Percentiles rank a stretch among this genome's conserved stretches.
Conservation (phyloP, 495 filamentous ascomycete species). For the Neurospora africana region DNA sequence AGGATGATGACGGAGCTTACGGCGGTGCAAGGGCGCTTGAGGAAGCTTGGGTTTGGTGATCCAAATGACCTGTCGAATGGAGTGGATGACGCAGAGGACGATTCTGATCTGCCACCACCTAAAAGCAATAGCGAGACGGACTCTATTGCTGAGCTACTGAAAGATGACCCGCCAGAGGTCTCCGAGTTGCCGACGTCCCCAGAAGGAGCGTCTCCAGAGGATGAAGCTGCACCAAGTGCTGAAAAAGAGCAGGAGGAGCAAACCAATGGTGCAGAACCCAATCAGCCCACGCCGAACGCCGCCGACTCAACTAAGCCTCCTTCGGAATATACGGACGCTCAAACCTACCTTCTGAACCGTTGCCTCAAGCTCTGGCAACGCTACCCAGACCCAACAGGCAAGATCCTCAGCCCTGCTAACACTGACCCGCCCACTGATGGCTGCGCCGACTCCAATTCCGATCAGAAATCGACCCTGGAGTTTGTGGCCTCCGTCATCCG, state of each 20-base stretch:
- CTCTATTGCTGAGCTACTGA: conserved; percentile 38
- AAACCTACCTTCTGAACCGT: conserved; percentile 52
- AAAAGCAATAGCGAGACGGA: conserved; percentile 15
- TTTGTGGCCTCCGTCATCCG: conserved; percentile 60
- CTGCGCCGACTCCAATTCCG: conserved; percentile 20
- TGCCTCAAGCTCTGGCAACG: conserved; percentile 71
- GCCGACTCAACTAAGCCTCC: background rate
- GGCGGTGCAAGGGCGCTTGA: conserved; percentile 62
- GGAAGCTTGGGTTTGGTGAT: conserved; percentile 29
- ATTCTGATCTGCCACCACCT: conserved; percentile 13
- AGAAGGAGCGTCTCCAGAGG: background rate
- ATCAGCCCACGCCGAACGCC: background rate
- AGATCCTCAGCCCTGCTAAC: conserved; percentile 65
- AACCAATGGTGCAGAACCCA: background rate
- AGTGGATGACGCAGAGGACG: conserved; percentile 12
- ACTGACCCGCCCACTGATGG: conserved; percentile 64
- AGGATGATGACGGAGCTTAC: conserved; percentile 68
- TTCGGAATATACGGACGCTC: conserved; percentile 40
- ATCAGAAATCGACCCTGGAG: conserved; percentile 28
- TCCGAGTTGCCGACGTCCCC: conserved; percentile 8
- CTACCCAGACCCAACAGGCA: conserved; percentile 60
- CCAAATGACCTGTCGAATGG: conserved; percentile 14
- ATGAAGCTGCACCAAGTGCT: background rate
- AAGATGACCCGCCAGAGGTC: conserved; percentile 30
- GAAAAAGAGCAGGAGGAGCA: background rate